phyloP scores from a whole-genome alignment of 441 rosid species.

The Codiaeum variegatum region DNA sequence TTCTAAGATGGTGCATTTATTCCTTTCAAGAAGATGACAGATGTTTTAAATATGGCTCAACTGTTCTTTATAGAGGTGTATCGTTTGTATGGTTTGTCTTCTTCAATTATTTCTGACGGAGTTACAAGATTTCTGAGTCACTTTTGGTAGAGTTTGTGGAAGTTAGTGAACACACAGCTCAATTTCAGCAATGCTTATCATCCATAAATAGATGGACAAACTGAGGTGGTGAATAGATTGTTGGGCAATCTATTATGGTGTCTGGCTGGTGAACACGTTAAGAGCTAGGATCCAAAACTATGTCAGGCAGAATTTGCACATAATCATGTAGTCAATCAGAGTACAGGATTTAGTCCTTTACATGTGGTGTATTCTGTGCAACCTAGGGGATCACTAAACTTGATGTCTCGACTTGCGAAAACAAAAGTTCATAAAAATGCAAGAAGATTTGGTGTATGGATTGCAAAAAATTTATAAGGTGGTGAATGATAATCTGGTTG shows the following conservation, averaged over 20 bases:
- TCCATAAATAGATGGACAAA: background rate
- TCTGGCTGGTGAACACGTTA: background rate
- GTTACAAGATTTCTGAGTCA: conserved; percentile 11
- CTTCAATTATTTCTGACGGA: background rate
- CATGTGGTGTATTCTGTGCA: background rate
- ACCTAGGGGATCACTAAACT: background rate
- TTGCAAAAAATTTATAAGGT: background rate
- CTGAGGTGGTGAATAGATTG: background rate
- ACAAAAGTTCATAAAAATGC: background rate
- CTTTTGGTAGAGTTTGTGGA: background rate
- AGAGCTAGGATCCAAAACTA: background rate
- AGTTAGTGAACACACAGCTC: background rate
- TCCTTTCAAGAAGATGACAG: background rate
- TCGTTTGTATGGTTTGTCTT: background rate
- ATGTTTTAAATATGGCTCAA: background rate
- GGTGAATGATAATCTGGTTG: background rate
- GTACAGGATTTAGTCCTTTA: background rate
- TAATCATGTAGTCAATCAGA: background rate
- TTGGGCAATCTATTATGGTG: background rate
- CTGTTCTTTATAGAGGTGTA: background rate
- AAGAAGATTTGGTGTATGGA: background rate
- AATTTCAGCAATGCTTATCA: conserved; percentile 12
- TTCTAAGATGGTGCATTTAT: conserved; percentile 13
- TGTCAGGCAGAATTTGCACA: background rate
- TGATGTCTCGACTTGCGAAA: background rate